A percentile compares a stretch with the other conserved stretches of the same genome.
phyloP scores from a whole-genome alignment of 768 basidiomycete species.

The Exsudoporus frostii region DNA sequence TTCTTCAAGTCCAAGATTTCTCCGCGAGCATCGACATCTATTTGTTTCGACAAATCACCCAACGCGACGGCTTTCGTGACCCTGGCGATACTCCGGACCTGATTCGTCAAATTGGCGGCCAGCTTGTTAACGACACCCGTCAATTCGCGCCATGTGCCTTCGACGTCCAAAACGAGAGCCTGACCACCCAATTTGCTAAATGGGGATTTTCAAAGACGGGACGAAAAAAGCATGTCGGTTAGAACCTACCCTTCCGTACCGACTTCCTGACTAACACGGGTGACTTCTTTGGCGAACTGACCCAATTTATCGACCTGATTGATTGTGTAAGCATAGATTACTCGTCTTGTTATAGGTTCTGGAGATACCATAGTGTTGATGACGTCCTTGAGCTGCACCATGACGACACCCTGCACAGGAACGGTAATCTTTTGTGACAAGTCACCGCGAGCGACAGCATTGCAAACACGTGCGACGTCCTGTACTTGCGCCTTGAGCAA shows the following conservation, averaged over 20 bases:
- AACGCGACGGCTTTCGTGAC: slow-evolving; percentile 78
- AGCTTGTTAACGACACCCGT: slow-evolving; percentile 82
- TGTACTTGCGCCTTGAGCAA: slow-evolving; percentile 83
- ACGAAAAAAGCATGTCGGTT: background rate
- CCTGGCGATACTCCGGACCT: slow-evolving; percentile 55
- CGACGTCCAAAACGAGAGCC: slow-evolving; percentile 81
- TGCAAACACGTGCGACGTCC: slow-evolving; percentile 76
- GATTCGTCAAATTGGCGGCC: slow-evolving; percentile 69
- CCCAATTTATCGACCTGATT: slow-evolving; percentile 65
- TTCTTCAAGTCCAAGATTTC: slow-evolving; percentile 84
- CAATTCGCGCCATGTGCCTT: slow-evolving; percentile 86
- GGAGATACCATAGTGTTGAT: slow-evolving; percentile 61
- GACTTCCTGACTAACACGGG: slow-evolving; percentile 81
- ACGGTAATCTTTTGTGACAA: slow-evolving; percentile 78
- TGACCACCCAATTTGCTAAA: slow-evolving; percentile 78
- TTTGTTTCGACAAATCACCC: slow-evolving; percentile 86
- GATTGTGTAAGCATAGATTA: slow-evolving; percentile 11
- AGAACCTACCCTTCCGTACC: slow-evolving; percentile 66
- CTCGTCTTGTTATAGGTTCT: background rate
- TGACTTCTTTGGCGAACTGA: slow-evolving; percentile 90
- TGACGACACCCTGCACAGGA: slow-evolving; percentile 72
- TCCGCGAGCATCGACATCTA: slow-evolving; percentile 86
- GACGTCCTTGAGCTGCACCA: slow-evolving; percentile 78
- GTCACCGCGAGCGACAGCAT: slow-evolving; percentile 75
- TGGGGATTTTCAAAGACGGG: slow-evolving; percentile 14